Evolutionary conservation across 345 rosid genomes (phyloP), one percentile per base, ranked within the genome.

Genomic region (Arabidopsis suecica): DNA sequence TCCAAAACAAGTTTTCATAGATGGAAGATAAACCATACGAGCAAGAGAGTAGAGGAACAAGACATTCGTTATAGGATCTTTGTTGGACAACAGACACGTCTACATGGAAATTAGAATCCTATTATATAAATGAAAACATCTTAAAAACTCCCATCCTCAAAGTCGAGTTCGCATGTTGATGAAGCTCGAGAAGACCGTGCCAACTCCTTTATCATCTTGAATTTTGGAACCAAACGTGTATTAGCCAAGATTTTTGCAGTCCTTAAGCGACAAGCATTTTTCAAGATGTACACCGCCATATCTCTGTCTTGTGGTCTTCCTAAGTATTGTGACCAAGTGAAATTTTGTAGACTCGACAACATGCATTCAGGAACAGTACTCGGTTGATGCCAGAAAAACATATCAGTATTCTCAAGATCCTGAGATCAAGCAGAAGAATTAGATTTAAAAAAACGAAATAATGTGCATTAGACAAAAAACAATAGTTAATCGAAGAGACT

Each of bases 271-370:
- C 40, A 7, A 55, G 61, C 61, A 5, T 55, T 55, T 32, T 55
- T 30, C 61, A 55, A 55, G 38, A 55, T 55, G n/a, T 55, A 55
- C 30, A 55, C 61, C 37, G 61, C 61, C 6, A 55, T 12, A 14
- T 30, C 10, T 55, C 11, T 56, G 38, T 56, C 61, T n/a, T 6
- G 61, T 32, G 37, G 9, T 30, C 61, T 56, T 34, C 61, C 61
- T 2, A 56, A 30, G 20, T 56, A 56, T 14, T 1, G 10, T 7
- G 3, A 3, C 61, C 61, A 56, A 22, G n/a, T 56, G 22, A 56
- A 32, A 0, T 14, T 14, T 56, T 56, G 6, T 14, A 56, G 36
- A 30, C 61, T 56, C 10, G 61, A 30, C 61, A 30, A 32, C 61
- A 56, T 1, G 61, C 61, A 56, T 56, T 56, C 11, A 0, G 61